These are phyloP conservation scores for Calophaca sinica DNA, from an alignment of 306 rosid species.

Conservation along the genomic window DNA sequence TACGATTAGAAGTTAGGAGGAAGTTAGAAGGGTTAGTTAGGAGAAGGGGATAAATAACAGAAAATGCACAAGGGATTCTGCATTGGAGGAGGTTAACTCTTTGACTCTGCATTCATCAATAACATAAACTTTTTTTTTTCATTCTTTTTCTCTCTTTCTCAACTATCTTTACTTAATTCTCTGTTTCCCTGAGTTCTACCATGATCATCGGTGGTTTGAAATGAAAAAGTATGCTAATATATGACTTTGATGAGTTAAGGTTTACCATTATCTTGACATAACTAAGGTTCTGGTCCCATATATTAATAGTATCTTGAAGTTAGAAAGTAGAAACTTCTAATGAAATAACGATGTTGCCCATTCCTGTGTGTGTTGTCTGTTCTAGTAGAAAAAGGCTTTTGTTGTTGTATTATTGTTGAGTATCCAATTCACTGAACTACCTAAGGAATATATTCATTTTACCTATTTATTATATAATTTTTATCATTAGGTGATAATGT, in stretches of 20 bases:
- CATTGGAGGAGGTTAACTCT: too few relatives aligned
- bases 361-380: neutral
- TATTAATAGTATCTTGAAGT: conserved; percentile 4
- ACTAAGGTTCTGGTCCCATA: conserved; percentile 1
- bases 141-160: too few relatives aligned
- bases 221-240: neutral
- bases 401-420: neutral
- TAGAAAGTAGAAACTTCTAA: conserved; percentile 12
- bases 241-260: neutral
- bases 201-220: neutral
- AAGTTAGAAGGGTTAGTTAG: too few relatives aligned
- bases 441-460: conserved; percentile 19
- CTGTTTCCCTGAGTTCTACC: too few relatives aligned
- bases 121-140: too few relatives aligned
- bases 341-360: neutral
- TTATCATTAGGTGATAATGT: conserved; percentile 42
- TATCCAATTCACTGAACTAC: neutral
- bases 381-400: neutral
- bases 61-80: too few relatives aligned
- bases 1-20: too few relatives aligned
- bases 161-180: too few relatives aligned
- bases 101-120: too few relatives aligned
- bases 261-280: conserved; percentile 12
- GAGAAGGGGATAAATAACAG: too few relatives aligned
- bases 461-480: neutral